Base-by-base conservation (phyloP, 345 rosid species). In the Brassica incana region DNA sequence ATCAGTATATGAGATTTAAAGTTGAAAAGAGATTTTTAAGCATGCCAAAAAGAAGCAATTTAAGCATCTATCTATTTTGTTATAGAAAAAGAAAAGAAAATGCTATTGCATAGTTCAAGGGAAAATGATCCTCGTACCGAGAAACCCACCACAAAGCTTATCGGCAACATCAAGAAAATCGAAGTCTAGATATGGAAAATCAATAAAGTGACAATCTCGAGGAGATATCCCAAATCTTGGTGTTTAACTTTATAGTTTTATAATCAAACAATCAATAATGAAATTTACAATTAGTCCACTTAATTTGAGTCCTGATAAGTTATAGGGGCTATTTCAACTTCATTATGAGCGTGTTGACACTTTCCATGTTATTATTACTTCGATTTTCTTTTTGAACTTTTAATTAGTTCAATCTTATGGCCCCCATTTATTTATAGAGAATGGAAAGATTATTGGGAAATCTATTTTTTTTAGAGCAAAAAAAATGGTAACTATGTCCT, bases 71-170 rank as follows among this genome's bases (percentile, higher is more conserved):
- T 43, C 11, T 23, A 32, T 12, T 52, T 4, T 64, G 58, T 77
- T 29, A 10, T 4, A 38, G n/a, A 30, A 59, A 29, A 16, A 56
- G 0, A 50, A 70, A 71, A 71, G 4, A 78, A 35, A 65, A 65
- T 12, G 66, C 15, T 29, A 23, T 6, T 59, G 68, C 8, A 43
- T 65, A 65, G 50, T 60, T 58, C 35, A 45, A 78, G 59, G 40
- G 65, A 48, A 73, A 32, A 45, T 54, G 79, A 80, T 69, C 83
- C 75, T 80, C 83, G 83, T 80, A 80, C 79, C 72, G 61, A 80
- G 79, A 74, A 80, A 80, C 71, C 83, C 60, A 69, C 79, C 54
- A 74, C 72, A 54, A 69, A 63, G 71, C 75, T 69, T 74, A 74
- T 73, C 82, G 32, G 65, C 78, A 61, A 68, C 58, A 16, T 33